A percentile compares a stretch with the other conserved stretches of the same genome.
phyloP scores from a whole-genome alignment of 169 alveolate genomes.

The Plasmodium knowlesi region DNA sequence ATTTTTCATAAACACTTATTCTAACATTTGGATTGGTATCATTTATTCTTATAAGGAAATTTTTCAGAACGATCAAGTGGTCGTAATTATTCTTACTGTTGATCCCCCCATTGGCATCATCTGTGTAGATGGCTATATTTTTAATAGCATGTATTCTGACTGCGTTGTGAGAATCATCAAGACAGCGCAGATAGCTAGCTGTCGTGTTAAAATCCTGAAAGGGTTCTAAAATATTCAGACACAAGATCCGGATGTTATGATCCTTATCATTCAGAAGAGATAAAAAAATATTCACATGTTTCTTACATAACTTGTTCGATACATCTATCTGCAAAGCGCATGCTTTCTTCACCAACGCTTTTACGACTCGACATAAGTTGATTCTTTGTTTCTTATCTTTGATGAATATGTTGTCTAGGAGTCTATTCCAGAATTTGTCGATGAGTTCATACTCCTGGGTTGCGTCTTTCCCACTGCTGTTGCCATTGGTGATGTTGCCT shows the following conservation, averaged over 20 bases:
- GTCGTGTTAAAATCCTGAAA: slow-evolving; percentile 66
- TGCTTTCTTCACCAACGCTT: slow-evolving; percentile 70
- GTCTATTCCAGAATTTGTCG: slow-evolving; percentile 77
- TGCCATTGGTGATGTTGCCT: neutral
- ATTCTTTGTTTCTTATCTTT: slow-evolving; percentile 79
- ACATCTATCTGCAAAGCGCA: slow-evolving; percentile 80
- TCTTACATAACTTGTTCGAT: slow-evolving; percentile 72
- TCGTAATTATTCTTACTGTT: slow-evolving; percentile 27
- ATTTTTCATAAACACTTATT: slow-evolving; percentile 66
- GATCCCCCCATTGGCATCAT: slow-evolving; percentile 4
- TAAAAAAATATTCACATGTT: slow-evolving; percentile 78
- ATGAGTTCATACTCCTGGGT: slow-evolving; percentile 44
- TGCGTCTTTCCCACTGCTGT: neutral
- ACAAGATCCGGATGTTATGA: slow-evolving; percentile 59
- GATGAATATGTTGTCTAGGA: slow-evolving; percentile 71
- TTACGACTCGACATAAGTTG: slow-evolving; percentile 68
- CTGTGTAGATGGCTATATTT: slow-evolving; percentile 35
- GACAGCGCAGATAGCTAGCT: slow-evolving; percentile 49
- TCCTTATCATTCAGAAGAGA: slow-evolving; percentile 76
- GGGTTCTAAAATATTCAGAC: slow-evolving; percentile 74
- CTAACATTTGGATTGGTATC: slow-evolving; percentile 58
- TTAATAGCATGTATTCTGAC: slow-evolving; percentile 61
- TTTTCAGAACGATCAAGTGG: slow-evolving; percentile 26
- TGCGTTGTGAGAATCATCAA: slow-evolving; percentile 48
- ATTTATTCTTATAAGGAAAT: slow-evolving; percentile 41